A percentile compares a stretch with the other conserved stretches of the same genome.
phyloP scores from a whole-genome alignment of 2,329 filamentous ascomycete species.

The Aspergillus sojae region DNA sequence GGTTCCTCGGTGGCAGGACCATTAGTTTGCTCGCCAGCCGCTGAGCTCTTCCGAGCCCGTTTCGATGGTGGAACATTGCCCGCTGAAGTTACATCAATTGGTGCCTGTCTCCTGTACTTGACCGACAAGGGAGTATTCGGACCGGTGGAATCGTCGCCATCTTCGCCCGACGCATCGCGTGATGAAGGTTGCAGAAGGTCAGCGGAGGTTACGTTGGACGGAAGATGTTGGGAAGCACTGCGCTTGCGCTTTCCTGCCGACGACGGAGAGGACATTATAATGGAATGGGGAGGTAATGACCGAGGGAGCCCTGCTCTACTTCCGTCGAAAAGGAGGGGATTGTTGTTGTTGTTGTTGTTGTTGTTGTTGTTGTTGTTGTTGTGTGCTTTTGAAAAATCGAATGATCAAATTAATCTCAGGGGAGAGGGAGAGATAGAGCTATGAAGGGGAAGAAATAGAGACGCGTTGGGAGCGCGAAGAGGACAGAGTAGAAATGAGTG shows the following conservation, averaged over 20 bases:
- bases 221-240: slow-evolving; percentile 46
- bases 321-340: slow-evolving; percentile 13
- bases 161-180: slow-evolving; percentile 80
- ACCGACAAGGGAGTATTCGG: slow-evolving; percentile 35
- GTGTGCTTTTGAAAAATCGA: not conserved
- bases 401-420: not conserved
- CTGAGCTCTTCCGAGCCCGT: slow-evolving; percentile 66
- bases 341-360: not conserved
- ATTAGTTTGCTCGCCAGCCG: slow-evolving; percentile 25
- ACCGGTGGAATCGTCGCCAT: slow-evolving; percentile 71
- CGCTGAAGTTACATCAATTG: slow-evolving; percentile 39
- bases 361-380: too few species aligned
- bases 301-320: slow-evolving; percentile 29
- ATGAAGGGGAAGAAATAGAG: slow-evolving; percentile 9
- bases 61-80: slow-evolving; percentile 66
- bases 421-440: not conserved
- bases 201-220: slow-evolving; percentile 55
- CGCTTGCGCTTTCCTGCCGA: slow-evolving; percentile 78
- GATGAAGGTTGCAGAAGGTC: slow-evolving; percentile 73
- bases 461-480: slow-evolving; percentile 4
- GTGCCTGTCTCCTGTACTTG: slow-evolving; percentile 62
- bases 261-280: slow-evolving; percentile 62
- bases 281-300: slow-evolving; percentile 22
- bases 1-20: slow-evolving; percentile 33
- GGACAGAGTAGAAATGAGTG: slow-evolving; percentile 10